A percentile compares a stretch with the other conserved stretches of the same genome.
phyloP scores from a whole-genome alignment of 306 rosid species.

The Dryas alaskensis region DNA sequence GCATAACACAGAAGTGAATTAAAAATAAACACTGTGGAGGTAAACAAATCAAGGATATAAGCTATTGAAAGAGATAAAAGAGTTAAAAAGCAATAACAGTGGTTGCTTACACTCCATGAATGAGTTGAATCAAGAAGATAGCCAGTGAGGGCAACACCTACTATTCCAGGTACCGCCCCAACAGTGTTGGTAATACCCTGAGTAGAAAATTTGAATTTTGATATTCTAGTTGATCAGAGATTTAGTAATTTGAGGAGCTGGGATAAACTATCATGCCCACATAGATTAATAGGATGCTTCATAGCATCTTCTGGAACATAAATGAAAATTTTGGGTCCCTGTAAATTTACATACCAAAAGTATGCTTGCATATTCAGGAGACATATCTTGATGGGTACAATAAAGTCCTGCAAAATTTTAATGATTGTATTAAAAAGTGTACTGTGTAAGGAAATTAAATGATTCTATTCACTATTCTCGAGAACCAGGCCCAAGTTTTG shows the following conservation, averaged over 20 bases:
- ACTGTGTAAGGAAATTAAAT: slow-evolving; percentile 9
- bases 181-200: slow-evolving; percentile 95
- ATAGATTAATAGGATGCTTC: slow-evolving; percentile 11
- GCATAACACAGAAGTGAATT: slow-evolving; percentile 29
- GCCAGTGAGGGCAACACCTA: slow-evolving; percentile 93
- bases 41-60: slow-evolving; percentile 11
- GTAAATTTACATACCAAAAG: slow-evolving; percentile 59
- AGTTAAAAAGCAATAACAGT: slow-evolving; percentile 1
- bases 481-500: slow-evolving; percentile 12
- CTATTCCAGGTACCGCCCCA: slow-evolving; percentile 90
- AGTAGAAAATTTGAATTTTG: slow-evolving; percentile 16
- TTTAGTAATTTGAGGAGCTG: slow-evolving; percentile 1
- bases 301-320: slow-evolving; percentile 17
- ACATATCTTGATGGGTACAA: slow-evolving; percentile 95
- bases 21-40: not conserved
- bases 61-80: not conserved
- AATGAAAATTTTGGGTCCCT: not conserved
- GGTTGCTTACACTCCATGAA: slow-evolving; percentile 93
- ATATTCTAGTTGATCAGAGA: not conserved
- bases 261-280: slow-evolving; percentile 15
- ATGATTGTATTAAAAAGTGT: slow-evolving; percentile 17
- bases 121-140: slow-evolving; percentile 90
- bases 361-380: slow-evolving; percentile 93
- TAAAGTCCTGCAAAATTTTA: slow-evolving; percentile 69
- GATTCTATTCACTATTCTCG: not conserved